A percentile compares a stretch with the other conserved stretches of the same genome.
Evolutionary conservation across 2,329 filamentous ascomycete genomes (phyloP).

Genomic region (Fusarium chlamydosporum): DNA sequence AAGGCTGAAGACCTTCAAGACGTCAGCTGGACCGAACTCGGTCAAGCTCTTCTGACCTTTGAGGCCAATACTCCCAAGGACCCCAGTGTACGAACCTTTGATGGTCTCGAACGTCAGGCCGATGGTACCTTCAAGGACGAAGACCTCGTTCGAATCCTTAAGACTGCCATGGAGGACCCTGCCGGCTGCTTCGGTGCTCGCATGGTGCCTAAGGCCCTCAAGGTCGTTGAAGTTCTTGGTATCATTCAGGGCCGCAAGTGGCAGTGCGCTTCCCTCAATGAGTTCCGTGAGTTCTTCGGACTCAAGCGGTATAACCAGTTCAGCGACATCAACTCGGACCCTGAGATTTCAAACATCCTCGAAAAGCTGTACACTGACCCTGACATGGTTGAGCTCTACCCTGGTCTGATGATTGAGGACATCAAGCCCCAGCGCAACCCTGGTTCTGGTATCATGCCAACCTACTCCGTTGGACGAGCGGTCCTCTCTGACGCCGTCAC

Average conservation of each 20-base stretch:
- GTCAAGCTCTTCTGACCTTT: constrained; percentile 38
- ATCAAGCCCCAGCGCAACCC: constrained; percentile 65
- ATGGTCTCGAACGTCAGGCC: constrained; percentile 60
- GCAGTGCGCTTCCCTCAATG: constrained; percentile 73
- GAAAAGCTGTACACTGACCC: constrained; percentile 73
- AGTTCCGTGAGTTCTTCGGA: constrained; percentile 74
- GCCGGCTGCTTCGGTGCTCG: constrained; percentile 71
- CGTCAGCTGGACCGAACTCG: constrained; percentile 45
- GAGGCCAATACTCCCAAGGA: constrained; percentile 52
- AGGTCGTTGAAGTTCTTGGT: constrained; percentile 72
- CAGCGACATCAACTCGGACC: constrained; percentile 70
- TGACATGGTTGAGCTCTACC: constrained; percentile 78
- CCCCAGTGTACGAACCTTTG: constrained; percentile 64
- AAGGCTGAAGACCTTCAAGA: constrained; percentile 59
- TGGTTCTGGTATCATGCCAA: constrained; percentile 57
- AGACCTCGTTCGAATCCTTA: constrained; percentile 69
- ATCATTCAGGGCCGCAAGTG: constrained; percentile 73
- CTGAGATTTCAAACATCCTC: constrained; percentile 68
- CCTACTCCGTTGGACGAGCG: constrained; percentile 68
- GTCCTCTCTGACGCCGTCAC: constrained; percentile 72
- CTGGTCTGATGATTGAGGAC: constrained; percentile 74
- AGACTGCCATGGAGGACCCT: constrained; percentile 71
- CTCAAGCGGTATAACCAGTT: constrained; percentile 70
- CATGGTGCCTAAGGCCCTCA: constrained; percentile 71
- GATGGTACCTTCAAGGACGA: constrained; percentile 70